Base-by-base conservation (phyloP, 306 rosid species). In the Ochetophila trinervis region DNA sequence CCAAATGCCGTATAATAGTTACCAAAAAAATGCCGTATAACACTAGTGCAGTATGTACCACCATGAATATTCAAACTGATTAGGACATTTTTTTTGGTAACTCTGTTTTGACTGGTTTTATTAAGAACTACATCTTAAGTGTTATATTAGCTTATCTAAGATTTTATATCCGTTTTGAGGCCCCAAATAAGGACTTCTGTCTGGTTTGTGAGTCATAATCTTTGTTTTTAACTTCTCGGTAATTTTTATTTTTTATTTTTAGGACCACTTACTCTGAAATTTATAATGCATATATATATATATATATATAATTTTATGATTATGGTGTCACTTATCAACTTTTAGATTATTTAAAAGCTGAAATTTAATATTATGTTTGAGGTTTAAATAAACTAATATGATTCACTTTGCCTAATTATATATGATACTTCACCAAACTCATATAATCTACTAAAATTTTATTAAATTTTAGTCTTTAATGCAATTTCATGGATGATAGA, bases 21-120 rank as follows among this genome's bases (percentile, higher is more conserved):
- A n/a, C n/a, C n/a, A n/a, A n/a, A n/a, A n/a, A 57, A 10, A 63
- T 70, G 84, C 84, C 84, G 75, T 76, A 73, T 80, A 0, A 57
- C 47, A 36, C 58, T 53, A 27, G 79, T 78, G 77, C 73, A 83
- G 30, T 52, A 35, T 13, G 3, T 15, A 42, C 71, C 61, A 74
- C 66, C 79, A 74, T 4, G 62, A 60, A 78, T 67, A 14, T 78
- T 81, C 79, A 67, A 66, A 62, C 30, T 63, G 60, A 80, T 64
- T 27, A 24, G 2, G 75, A 70, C 63, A 36, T 57, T 70, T 51
- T 55, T 42, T 56, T 14, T 8, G 18, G 2, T 13, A 51, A 63
- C 65, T 83, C 12, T 17, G 42, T 17, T 71, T 67, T 68, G 62
- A 74, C 65, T 67, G 1, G 32, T 53, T 69, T 68, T 23, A 3